Evolutionary conservation across 2,329 filamentous ascomycete genomes (phyloP).

Genomic region (Fusarium sp.): DNA sequence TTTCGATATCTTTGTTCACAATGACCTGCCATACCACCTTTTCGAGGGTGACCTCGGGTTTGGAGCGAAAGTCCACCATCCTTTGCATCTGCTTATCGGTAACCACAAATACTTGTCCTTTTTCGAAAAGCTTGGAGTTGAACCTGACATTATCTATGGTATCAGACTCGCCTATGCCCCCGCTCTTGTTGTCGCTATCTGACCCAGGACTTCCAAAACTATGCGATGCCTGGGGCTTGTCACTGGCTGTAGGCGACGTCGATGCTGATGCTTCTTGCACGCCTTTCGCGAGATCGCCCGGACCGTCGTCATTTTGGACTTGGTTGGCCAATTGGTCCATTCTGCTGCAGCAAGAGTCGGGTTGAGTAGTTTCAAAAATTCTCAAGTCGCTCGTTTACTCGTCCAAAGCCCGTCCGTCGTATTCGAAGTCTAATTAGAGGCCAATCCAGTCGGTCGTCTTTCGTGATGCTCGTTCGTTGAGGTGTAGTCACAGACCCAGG

Average conservation of each 20-base stretch:
- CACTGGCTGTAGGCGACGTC: background rate
- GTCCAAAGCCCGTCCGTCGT: background rate
- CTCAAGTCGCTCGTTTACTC: background rate
- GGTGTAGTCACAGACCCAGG: background rate
- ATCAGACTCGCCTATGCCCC: background rate
- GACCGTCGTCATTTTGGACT: background rate
- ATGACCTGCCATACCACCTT: constrained; percentile 6
- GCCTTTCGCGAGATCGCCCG: background rate
- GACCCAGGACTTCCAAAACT: background rate
- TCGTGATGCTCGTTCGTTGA: background rate
- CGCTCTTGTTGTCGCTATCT: background rate
- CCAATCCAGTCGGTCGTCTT: constrained; percentile 8
- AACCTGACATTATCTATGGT: background rate
- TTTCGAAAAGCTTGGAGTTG: background rate
- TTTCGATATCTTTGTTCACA: no score
- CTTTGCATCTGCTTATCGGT: background rate
- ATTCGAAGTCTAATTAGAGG: background rate
- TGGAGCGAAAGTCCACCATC: background rate
- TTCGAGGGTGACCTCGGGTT: background rate
- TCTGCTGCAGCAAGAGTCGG: background rate
- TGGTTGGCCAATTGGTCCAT: constrained; percentile 27
- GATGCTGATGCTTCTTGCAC: background rate
- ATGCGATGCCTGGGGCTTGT: background rate
- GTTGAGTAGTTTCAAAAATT: background rate
- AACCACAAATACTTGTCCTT: background rate